Base-by-base conservation (phyloP, 2,329 filamentous ascomycete genomes). In the Xylariaceae sp. region DNA sequence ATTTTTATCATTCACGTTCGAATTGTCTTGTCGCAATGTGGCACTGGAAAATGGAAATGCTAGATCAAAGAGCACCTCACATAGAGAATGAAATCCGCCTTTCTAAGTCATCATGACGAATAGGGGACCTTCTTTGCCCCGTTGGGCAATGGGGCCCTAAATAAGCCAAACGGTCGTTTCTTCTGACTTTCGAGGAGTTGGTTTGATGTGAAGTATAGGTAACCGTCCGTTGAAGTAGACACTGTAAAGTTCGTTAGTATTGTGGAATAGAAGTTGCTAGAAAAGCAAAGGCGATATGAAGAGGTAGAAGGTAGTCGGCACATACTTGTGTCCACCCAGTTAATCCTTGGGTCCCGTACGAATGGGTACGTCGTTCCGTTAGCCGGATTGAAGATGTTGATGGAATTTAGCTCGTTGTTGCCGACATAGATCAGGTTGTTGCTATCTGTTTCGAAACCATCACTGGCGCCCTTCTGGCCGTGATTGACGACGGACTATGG, bases 141-240 rank as follows among this genome's bases (percentile, higher is more conserved):
- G 6, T 67, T 50, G 0, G 67, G 68, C 16, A 71, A 56, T 44
- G 61, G 61, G 4, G 53, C 69, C 37, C 39, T 61, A 26, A 71
- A 71, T 1, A 71, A 50, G 2, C 60, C 65, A 36, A 67, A 71
- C 1, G 67, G 67, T 1, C 63, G 50, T 19, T 57, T 63, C 36
- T 57, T 61, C 33, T 68, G 58, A 5, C 56, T 60, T 2, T 62
- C 49, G 1, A 64, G 64, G 24, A 82, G 69, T 69, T 83, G 80
- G 53, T 83, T 83, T 33, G 76, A 76, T 0, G 79, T 84, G 60
- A 82, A 83, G 64, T 83, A 83, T 1, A 82, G 63, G 61, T 82
- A 80, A 0, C 80, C 79, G 62, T 82, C 77, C 3, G 69, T 71
- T 2, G 69, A 74, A 3, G 74, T 70, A 3, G 73, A 73, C 61